Evolutionary conservation across 2,329 filamentous ascomycete genomes (phyloP).

Genomic region (Fusarium irregulare): DNA sequence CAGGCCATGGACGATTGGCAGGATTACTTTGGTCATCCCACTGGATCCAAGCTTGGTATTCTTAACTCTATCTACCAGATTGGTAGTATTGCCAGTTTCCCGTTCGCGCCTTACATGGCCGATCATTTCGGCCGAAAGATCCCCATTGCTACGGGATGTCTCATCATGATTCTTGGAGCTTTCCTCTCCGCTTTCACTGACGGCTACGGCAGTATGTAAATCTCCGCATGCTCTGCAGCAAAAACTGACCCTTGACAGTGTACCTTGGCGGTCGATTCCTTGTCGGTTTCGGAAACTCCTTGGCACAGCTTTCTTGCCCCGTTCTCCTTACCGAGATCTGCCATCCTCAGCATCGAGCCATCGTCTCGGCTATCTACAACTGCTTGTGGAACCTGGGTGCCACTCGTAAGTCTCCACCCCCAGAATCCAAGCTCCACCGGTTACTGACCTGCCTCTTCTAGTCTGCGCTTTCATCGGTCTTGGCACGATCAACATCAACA

Average conservation of each 20-base stretch:
- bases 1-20: conserved; percentile 68
- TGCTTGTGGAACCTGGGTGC: conserved; percentile 73
- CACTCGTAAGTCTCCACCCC: conserved; percentile 46
- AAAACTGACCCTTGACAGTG: conserved; percentile 42
- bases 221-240: neutral
- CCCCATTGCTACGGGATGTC: conserved; percentile 57
- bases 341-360: conserved; percentile 75
- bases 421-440: neutral
- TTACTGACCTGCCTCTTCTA: neutral
- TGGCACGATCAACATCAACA: conserved; percentile 67
- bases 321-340: conserved; percentile 73
- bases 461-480: conserved; percentile 72
- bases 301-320: conserved; percentile 72
- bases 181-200: conserved; percentile 56
- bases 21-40: conserved; percentile 56
- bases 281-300: conserved; percentile 73
- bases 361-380: conserved; percentile 74
- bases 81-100: conserved; percentile 45
- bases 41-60: conserved; percentile 57
- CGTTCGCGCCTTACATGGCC: conserved; percentile 50
- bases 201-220: conserved; percentile 55
- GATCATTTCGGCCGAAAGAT: conserved; percentile 57
- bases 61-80: conserved; percentile 65
- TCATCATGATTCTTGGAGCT: conserved; percentile 60
- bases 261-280: conserved; percentile 55